A percentile compares a stretch with the other conserved stretches of the same genome.
phyloP scores from a whole-genome alignment of 345 rosid species.

The Aethionema arabicum region DNA sequence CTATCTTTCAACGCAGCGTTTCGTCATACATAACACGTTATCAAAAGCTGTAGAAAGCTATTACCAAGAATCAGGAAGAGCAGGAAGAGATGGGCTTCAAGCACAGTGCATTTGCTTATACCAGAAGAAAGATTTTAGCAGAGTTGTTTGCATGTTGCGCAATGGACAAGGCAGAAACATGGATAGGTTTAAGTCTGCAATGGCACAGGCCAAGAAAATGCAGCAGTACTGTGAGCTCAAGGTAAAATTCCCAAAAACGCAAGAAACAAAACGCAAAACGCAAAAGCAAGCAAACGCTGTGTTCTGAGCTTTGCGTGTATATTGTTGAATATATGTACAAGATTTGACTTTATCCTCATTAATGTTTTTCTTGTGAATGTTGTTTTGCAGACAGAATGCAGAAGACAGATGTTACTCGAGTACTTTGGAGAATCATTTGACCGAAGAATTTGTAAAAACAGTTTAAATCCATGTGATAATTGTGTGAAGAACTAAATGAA shows the following conservation, averaged over 20 bases:
- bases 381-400: constrained; percentile 58
- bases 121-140: constrained; percentile 94
- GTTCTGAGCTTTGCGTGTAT: neutral
- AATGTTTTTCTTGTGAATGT: constrained; percentile 22
- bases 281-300: constrained; percentile 8
- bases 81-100: constrained; percentile 75
- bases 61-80: constrained; percentile 95
- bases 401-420: constrained; percentile 68
- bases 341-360: neutral
- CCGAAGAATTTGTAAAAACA: constrained; percentile 53
- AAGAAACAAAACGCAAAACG: neutral
- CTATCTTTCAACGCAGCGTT: constrained; percentile 49
- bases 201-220: constrained; percentile 94
- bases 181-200: constrained; percentile 65
- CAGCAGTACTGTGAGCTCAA: constrained; percentile 81
- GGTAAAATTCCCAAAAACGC: constrained; percentile 35
- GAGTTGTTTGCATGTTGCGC: constrained; percentile 87
- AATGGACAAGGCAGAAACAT: constrained; percentile 66
- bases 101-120: constrained; percentile 69
- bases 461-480: constrained; percentile 73
- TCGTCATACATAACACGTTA: constrained; percentile 84
- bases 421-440: constrained; percentile 84
- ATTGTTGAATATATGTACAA: neutral
- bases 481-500: constrained; percentile 46
- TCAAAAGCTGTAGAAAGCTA: constrained; percentile 95